Base-by-base conservation (phyloP, 2,329 filamentous ascomycete species). In the Colletotrichum sp. region DNA sequence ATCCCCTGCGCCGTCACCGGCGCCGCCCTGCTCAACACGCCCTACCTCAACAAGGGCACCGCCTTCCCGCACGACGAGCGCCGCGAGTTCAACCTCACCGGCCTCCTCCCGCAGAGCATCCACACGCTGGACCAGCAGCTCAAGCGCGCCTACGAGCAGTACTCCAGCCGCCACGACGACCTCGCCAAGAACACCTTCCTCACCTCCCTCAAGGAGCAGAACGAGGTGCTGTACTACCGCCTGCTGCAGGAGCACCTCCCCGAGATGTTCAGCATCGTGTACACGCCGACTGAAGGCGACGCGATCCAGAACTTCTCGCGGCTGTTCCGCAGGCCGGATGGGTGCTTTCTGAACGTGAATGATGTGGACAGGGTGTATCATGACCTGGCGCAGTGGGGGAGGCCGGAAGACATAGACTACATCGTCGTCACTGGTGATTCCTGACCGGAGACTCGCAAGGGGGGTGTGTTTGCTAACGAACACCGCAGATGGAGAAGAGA, bases 211-310 rank as follows among this genome's bases (percentile, higher is more conserved):
- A 96, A 95, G 81, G 92, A 95, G 79, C 96, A 98, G 84, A 98
- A 97, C 84, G 91, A 94, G 77, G 94, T 98, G 1, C 84, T 98
- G 2, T 98, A 95, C 82, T 98, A 93, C 83, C 92, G 89, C 82
- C 88, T 98, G 12, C 88, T 97, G 9, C 90, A 94, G 82, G 92
- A 94, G 6, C 93, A 98, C 80, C 85, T 98, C 24, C 93, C 94
- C 78, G 95, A 98, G 81, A 97, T 98, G 94, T 96, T 98, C 81
- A 92, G 93, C 55, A 87, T 98, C n/a, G 94, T 98, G 32, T 98
- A 98, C 81, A 98, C 96, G 0, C 96, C 96, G 0, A 98, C 96
- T 0, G 95, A 98, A 84, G 95, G 94, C 10, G 95, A 98, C 55
- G 96, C 96, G 0, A 98, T 98, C 67, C 92, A 95, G 78, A 94